Evolutionary conservation across 225 moss, liverwort and hornwort species (phyloP).

Genomic region (Physcomitrellopsis africana): DNA sequence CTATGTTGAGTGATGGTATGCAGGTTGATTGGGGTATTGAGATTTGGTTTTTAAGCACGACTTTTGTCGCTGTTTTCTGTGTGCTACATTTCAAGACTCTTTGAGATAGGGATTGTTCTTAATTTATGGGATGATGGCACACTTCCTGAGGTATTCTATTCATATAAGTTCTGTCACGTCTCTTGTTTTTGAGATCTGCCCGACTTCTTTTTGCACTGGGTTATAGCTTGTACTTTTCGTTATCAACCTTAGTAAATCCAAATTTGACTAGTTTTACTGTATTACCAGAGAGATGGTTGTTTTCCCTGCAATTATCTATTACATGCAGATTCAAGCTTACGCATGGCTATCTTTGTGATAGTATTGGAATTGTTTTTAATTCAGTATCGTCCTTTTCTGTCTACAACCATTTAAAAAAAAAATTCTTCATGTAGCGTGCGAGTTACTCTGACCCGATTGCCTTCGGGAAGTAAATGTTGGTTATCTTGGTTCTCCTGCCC

Average conservation of each 20-base stretch:
- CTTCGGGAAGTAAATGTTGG: too few species aligned
- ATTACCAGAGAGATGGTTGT: too few species aligned
- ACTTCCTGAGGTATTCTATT: constrained; percentile 18
- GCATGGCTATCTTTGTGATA: too few species aligned
- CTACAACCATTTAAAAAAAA: too few species aligned
- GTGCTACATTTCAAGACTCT: constrained; percentile 11
- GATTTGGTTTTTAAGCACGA: constrained; percentile 12
- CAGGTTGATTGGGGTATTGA: background rate
- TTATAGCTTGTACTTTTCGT: constrained; percentile 25
- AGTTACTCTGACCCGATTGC: too few species aligned
- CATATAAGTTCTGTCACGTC: constrained; percentile 23
- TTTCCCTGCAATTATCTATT: too few species aligned
- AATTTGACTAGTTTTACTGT: too few species aligned
- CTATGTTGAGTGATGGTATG: constrained; percentile 8
- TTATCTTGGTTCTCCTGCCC: too few species aligned
- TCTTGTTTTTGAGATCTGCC: constrained; percentile 23
- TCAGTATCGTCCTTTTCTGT: too few species aligned
- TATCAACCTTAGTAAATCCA: background rate
- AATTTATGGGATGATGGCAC: constrained; percentile 26
- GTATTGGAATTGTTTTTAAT: too few species aligned
- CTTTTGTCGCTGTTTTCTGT: constrained; percentile 4
- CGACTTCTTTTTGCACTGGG: constrained; percentile 31
- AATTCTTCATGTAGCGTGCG: too few species aligned
- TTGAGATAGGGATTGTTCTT: constrained; percentile 16
- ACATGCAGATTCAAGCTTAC: too few species aligned